phyloP scores from a whole-genome alignment of 225 moss, liverwort and hornwort species.

The Physcomitrium patens region DNA sequence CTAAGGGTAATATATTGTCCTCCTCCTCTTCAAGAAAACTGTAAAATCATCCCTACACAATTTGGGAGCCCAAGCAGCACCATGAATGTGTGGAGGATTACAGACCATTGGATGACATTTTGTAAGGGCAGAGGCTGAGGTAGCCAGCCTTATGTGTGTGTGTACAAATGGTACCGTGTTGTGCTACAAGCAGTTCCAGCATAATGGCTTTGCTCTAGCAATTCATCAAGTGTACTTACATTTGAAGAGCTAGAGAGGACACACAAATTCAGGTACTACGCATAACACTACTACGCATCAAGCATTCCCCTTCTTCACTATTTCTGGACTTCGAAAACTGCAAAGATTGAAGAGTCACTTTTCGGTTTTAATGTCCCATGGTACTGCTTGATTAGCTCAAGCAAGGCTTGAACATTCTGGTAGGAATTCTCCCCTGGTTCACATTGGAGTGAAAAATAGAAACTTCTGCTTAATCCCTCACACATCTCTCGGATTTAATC shows the following conservation, averaged over 20 bases:
- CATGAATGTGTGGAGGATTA: not conserved
- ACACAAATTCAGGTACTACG: not conserved
- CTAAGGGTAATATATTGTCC: not conserved
- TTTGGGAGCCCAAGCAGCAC: not conserved
- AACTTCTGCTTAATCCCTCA: too few species aligned
- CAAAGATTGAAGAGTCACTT: not conserved
- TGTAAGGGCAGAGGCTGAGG: not conserved
- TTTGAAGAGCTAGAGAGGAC: not conserved
- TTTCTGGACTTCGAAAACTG: not conserved
- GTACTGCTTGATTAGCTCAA: not conserved
- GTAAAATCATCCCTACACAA: not conserved
- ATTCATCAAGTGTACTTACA: not conserved
- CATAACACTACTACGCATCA: not conserved
- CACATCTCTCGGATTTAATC: too few species aligned
- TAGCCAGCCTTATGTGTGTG: not conserved
- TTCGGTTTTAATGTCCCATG: not conserved
- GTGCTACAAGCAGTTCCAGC: constrained; percentile 3
- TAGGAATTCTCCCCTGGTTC: too few species aligned
- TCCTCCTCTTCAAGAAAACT: constrained; percentile 20
- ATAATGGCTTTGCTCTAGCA: constrained; percentile 5
- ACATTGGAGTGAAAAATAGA: too few species aligned
- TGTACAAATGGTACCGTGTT: not conserved
- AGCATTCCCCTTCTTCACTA: not conserved
- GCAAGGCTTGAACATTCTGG: too few species aligned
- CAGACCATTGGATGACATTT: not conserved